These are phyloP conservation scores for Metschnikowia lunata DNA, from an alignment of 805 yeast genomes.

Conservation along the genomic window DNA sequence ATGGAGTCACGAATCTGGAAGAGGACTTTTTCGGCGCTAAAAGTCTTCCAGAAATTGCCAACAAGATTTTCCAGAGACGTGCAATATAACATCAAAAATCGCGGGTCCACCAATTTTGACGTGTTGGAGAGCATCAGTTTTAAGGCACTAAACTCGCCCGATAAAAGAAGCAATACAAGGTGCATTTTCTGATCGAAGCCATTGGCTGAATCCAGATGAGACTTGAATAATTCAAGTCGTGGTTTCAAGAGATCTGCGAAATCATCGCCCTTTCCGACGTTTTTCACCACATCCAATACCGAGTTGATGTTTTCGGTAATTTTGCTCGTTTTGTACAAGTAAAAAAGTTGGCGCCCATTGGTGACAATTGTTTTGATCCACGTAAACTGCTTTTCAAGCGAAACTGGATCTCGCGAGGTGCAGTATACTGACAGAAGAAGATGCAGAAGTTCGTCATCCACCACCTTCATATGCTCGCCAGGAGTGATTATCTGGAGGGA, in stretches of 20 bases:
- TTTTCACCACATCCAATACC: neutral
- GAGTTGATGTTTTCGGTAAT: neutral
- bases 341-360: conserved; percentile 3
- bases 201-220: too few relatives aligned
- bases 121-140: neutral
- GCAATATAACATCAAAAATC: conserved; percentile 10
- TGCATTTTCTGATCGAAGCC: neutral
- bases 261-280: too few relatives aligned
- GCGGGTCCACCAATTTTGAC: conserved; percentile 4
- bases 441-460: conserved; percentile 10
- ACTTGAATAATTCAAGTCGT: too few relatives aligned
- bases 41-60: conserved; percentile 6
- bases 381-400: conserved; percentile 4
- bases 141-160: conserved; percentile 1
- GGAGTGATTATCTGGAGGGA: neutral
- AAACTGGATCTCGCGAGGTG: neutral
- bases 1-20: neutral
- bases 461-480: conserved; percentile 2
- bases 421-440: conserved; percentile 2
- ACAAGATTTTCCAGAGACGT: neutral
- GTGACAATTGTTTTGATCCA: conserved; percentile 5
- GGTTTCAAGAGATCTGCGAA: too few relatives aligned
- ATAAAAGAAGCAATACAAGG: conserved; percentile 7
- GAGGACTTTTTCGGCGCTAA: conserved; percentile 1
- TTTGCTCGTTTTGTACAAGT: neutral